phyloP scores from a whole-genome alignment of 345 rosid genomes.

The Dimocarpus longan region DNA sequence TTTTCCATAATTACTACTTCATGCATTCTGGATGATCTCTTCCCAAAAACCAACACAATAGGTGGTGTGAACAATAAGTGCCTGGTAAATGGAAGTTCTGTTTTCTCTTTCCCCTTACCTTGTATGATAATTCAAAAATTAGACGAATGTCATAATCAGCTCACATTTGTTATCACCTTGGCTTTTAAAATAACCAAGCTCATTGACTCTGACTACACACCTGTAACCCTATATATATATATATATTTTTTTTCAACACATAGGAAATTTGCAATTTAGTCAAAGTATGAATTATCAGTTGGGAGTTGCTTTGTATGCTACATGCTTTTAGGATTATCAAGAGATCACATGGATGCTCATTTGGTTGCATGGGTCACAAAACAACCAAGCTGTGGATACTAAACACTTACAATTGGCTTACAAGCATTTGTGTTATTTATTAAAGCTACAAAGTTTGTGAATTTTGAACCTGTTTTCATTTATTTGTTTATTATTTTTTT shows the following conservation, averaged over 20 bases:
- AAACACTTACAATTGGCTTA: neutral
- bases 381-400: neutral
- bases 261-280: slow-evolving; percentile 5
- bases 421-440: neutral
- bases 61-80: neutral
- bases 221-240: neutral
- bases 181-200: neutral
- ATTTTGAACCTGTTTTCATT: neutral
- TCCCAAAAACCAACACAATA: neutral
- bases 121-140: slow-evolving; percentile 8
- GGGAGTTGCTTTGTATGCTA: neutral
- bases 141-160: neutral
- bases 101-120: slow-evolving; percentile 1
- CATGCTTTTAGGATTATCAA: slow-evolving; percentile 6
- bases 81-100: neutral
- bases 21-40: slow-evolving; percentile 4
- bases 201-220: neutral
- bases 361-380: neutral
- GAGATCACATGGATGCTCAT: neutral
- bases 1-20: neutral
- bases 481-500: neutral
- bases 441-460: neutral
- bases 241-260: neutral
- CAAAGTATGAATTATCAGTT: neutral
- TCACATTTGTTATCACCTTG: neutral